Base-by-base conservation (phyloP, 148 eudicot genomes). In the Persicaria maculosa region DNA sequence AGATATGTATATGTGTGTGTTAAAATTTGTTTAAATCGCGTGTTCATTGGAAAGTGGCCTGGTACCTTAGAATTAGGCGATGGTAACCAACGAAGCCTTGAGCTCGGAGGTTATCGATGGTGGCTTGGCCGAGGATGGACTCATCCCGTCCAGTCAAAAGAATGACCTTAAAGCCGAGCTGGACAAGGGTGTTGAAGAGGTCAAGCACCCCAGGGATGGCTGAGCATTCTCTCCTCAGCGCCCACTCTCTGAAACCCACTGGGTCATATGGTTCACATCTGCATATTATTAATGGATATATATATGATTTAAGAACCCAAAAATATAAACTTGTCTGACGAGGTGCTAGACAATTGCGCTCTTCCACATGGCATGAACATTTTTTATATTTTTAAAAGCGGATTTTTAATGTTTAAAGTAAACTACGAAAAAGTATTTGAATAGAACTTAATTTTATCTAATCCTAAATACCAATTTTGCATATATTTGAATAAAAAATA, bases 261-360 rank as follows among this genome's bases (percentile, higher is more conserved):
- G 97, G 97, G 72, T 92, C 89, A 47, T 81, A 92, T 14, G 97
- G 97, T 0, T 92, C 95, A 79, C 95, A 83, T 83, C 93, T 87
- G 77, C 78, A 44, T 44, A 46, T 58, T 31, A 31, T 31, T 31
- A 31, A 12, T 76, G 52, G 6, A 57, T n/a, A 1, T 31, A 1
- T 31, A 1, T 31, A 31, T 31, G 40, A 31, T 31, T 31, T 31
- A 31, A 31, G 36, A 31, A 31, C 36, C 36, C 36, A 31, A 0
- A 31, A 1, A 31, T n/a, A 31, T 31, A 1, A 31, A 31, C 36
- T 31, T 31, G 36, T 31, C 36, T n/a, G n/a, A n/a, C n/a, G n/a
- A n/a, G n/a, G n/a, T n/a, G n/a, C n/a, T n/a, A n/a, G n/a, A n/a
- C n/a, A n/a, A n/a, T n/a, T n/a, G n/a, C n/a, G n/a, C n/a, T n/a